Evolutionary conservation across 148 eudicot species (phyloP).

Genomic region (Silene conica): DNA sequence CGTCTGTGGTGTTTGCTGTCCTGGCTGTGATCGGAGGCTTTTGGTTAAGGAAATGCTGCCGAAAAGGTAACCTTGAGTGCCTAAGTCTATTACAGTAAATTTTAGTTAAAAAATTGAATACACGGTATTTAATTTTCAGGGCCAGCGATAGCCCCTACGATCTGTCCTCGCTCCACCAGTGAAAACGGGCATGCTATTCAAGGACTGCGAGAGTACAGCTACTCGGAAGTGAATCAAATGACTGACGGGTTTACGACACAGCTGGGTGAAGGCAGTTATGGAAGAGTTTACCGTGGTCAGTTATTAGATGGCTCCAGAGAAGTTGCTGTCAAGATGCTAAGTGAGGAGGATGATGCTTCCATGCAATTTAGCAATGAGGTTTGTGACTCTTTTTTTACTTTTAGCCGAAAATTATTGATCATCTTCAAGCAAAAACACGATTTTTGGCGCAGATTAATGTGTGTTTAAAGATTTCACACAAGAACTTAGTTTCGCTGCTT

Average conservation of each 20-base stretch:
- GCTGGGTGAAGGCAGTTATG: conserved; percentile 44
- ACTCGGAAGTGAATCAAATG: conserved; percentile 25
- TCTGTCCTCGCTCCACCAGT: neutral
- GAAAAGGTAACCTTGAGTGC: neutral
- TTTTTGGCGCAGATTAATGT: conserved; percentile 30
- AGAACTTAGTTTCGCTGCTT: conserved; percentile 38
- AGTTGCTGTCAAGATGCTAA: conserved; percentile 50
- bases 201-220: conserved; percentile 24
- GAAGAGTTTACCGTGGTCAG: conserved; percentile 34
- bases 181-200: neutral
- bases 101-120: too few relatives aligned
- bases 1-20: neutral
- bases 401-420: too few relatives aligned
- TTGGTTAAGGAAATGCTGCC: neutral
- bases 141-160: neutral
- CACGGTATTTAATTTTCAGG: too few relatives aligned
- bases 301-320: conserved; percentile 20
- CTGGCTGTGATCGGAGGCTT: conserved; percentile 6
- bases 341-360: conserved; percentile 25
- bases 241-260: conserved; percentile 23
- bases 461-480: conserved; percentile 32
- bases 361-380: conserved; percentile 41
- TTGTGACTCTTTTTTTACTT: neutral
- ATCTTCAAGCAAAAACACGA: neutral
- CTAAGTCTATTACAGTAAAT: too few relatives aligned